Evolutionary conservation across 1,284 basidiomycete species (phyloP).

Genomic region (Ceratobasidium sp.): DNA sequence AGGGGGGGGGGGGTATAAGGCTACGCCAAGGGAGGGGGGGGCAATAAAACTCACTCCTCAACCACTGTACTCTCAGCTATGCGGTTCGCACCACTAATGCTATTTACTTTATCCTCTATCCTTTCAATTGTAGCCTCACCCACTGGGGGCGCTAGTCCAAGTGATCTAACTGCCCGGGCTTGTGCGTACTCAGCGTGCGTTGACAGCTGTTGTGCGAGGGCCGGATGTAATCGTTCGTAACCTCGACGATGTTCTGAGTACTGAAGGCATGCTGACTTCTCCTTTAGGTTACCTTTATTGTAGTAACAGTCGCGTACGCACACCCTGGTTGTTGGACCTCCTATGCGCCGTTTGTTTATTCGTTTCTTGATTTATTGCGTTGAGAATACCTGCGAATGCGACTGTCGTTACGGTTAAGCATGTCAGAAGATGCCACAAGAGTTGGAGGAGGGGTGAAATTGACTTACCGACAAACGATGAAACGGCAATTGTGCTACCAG

Average conservation of each 20-base stretch:
- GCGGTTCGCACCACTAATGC: neutral
- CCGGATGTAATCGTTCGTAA: slow-evolving; percentile 26
- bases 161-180: neutral
- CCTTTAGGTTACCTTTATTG: neutral
- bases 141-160: neutral
- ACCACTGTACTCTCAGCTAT: neutral
- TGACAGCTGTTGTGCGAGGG: neutral
- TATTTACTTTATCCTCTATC: slow-evolving; percentile 1
- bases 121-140: slow-evolving; percentile 10
- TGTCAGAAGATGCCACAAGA: no score
- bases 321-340: no score
- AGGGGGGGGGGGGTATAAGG: no score
- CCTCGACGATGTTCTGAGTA: neutral
- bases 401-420: no score
- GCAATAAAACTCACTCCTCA: neutral
- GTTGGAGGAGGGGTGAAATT: no score
- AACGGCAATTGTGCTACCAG: no score
- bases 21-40: no score
- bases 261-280: neutral
- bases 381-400: no score
- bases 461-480: no score
- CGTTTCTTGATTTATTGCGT: no score
- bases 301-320: neutral
- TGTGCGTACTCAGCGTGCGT: neutral
- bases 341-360: no score